These are phyloP conservation scores for Aegilops umbellulata DNA, from an alignment of 176 grass and related monocot genomes.

Conservation along the genomic window DNA sequence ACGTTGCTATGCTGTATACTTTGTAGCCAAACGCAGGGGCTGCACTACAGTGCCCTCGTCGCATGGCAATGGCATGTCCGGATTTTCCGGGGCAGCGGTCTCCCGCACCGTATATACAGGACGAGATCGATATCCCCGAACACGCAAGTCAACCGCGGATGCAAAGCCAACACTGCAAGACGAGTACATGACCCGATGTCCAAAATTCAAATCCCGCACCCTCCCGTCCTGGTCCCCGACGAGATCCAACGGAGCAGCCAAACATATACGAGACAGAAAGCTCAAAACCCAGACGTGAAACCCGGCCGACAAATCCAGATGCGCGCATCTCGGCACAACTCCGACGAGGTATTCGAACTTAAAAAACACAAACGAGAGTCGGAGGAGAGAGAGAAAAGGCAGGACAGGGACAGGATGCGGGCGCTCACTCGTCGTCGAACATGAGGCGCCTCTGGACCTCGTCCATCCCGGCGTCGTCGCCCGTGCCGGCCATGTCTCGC, in stretches of 20 bases:
- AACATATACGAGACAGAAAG: neutral
- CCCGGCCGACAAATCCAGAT: neutral
- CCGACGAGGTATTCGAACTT: neutral
- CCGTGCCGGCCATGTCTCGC: constrained; percentile 38
- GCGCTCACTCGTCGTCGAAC: constrained; percentile 95
- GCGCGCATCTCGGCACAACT: neutral
- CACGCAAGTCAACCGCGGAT: neutral
- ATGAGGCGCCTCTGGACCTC: constrained; percentile 93
- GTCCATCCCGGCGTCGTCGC: constrained; percentile 77
- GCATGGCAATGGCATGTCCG: neutral
- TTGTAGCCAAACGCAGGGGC: neutral
- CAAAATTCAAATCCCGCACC: neutral
- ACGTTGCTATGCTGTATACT: neutral
- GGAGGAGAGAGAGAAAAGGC: neutral
- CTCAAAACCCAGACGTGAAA: neutral
- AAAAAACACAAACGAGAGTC: neutral
- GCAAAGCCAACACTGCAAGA: neutral
- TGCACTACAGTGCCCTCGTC: neutral
- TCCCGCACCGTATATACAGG: neutral
- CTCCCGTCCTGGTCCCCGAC: neutral
- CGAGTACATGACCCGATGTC: neutral
- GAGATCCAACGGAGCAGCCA: constrained; percentile 22
- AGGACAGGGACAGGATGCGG: neutral
- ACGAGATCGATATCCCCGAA: neutral
- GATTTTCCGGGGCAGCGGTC: neutral